Evolutionary conservation across 169 alveolate species (phyloP).

Genomic region (Plasmodium sp.): DNA sequence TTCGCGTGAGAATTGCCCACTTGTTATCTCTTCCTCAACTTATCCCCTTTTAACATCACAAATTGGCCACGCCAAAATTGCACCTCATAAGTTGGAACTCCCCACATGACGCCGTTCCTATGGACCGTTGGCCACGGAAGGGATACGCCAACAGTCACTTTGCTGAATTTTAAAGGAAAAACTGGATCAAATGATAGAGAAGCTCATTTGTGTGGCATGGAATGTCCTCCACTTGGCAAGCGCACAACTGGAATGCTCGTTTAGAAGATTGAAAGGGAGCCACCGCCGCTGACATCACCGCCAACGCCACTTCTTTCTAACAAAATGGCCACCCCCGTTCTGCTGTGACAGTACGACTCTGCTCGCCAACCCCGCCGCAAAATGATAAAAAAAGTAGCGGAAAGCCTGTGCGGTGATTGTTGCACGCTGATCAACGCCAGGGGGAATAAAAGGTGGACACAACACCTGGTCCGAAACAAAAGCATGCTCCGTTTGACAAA

Average conservation of each 20-base stretch:
- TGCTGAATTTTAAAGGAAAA: neutral
- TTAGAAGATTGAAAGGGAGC: neutral
- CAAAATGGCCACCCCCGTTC: neutral
- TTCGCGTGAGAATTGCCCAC: neutral
- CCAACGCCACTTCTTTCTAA: neutral
- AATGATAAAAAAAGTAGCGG: slow-evolving; percentile 10
- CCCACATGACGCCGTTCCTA: neutral
- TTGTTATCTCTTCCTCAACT: neutral
- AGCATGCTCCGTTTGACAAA: slow-evolving; percentile 22
- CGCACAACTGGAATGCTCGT: neutral
- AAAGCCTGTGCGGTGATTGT: neutral
- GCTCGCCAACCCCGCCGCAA: neutral
- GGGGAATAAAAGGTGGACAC: neutral
- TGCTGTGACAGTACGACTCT: neutral
- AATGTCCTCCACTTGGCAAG: neutral
- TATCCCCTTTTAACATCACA: neutral
- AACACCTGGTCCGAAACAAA: neutral
- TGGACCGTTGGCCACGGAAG: neutral
- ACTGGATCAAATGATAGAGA: neutral
- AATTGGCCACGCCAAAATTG: neutral
- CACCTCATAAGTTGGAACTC: neutral
- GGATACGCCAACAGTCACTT: neutral
- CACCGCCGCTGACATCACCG: neutral
- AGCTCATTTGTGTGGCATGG: neutral
- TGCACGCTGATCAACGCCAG: neutral